phyloP scores from a whole-genome alignment of 2,329 filamentous ascomycete genomes.

The Zymoseptoria brevis region DNA sequence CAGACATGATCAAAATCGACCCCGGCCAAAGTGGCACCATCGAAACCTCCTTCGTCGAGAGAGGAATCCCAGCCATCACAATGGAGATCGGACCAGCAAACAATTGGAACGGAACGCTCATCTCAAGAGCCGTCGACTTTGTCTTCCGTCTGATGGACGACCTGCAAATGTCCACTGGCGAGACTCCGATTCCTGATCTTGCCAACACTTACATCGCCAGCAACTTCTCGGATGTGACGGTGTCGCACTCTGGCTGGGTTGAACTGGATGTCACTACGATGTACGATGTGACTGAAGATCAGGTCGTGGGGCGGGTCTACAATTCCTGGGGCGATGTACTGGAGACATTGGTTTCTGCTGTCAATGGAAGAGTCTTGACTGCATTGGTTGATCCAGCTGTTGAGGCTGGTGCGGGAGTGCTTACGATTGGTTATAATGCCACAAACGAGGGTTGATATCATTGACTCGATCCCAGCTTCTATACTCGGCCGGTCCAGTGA shows the following conservation, averaged over 20 bases:
- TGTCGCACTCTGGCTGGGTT: constrained; percentile 24
- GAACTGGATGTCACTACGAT: constrained; percentile 26
- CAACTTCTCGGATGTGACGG: constrained; percentile 26
- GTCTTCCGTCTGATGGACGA: constrained; percentile 26
- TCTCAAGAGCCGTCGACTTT: constrained; percentile 29
- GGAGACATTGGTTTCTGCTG: constrained; percentile 29
- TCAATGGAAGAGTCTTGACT: constrained; percentile 30
- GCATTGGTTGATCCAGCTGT: constrained; percentile 30
- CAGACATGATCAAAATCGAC: constrained; percentile 35
- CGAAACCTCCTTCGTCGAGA: constrained; percentile 33
- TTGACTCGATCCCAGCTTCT: too few relatives aligned
- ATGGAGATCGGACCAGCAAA: constrained; percentile 34
- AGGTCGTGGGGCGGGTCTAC: constrained; percentile 30
- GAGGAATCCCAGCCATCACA: constrained; percentile 31
- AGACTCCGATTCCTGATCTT: constrained; percentile 4
- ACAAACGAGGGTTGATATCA: constrained; percentile 11
- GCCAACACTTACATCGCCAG: constrained; percentile 24
- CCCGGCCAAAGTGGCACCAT: constrained; percentile 33
- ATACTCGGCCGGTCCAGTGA: too few relatives aligned
- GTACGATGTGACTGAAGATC: constrained; percentile 30
- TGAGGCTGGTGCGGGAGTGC: constrained; percentile 30
- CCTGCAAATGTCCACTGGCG: constrained; percentile 16
- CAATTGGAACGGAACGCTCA: constrained; percentile 31
- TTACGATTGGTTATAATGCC: constrained; percentile 32
- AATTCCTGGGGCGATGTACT: constrained; percentile 33